Base-by-base conservation (phyloP, 2,329 filamentous ascomycete genomes). In the Microascus cirrosus region DNA sequence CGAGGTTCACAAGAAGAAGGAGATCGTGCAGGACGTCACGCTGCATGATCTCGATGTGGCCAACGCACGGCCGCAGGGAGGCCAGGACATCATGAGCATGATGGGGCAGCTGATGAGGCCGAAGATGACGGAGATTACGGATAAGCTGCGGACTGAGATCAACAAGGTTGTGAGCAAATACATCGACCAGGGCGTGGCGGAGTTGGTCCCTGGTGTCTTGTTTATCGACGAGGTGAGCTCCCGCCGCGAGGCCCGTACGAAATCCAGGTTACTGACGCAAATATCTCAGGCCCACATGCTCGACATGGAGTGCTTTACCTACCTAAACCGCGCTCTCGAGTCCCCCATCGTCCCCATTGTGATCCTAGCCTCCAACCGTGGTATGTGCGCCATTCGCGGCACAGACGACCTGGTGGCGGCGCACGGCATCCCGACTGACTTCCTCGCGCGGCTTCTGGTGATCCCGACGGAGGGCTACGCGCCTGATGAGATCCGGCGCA, bases 101-200 rank as follows among this genome's bases (percentile, higher is more conserved):
- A 97, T 99, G 93, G 94, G 94, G 66, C 94, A 99, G 74, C 77
- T 99, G 68, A 96, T 97, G 91, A 97, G 97, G 81, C 94, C 94
- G 61, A 95, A 95, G 78, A 96, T 96, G 85, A 99, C 94, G 6
- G 94, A 99, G 72, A 97, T 99, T 68, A 99, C 94, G 34, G 94
- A 99, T 74, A 99, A 99, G 78, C 77, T 99, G 68, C 84, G 94
- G 60, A 79, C 83, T 58, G 94, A 99, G 76, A 97, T 99, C 77
- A 96, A 99, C 83, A 97, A 97, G 77, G 93, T 99, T 34, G 94
- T 99, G 64, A 96, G 91, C 80, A 91, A 93, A 73, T 99, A 97
- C 74, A 99, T 99, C 65, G 94, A 97, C 70, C 93, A 97, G 75
- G 94, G 94, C 61, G 91, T 97, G 35, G 94, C 94, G 7, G 94